phyloP scores from a whole-genome alignment of 2,329 filamentous ascomycete genomes.

The Ophiostoma fasciatum region DNA sequence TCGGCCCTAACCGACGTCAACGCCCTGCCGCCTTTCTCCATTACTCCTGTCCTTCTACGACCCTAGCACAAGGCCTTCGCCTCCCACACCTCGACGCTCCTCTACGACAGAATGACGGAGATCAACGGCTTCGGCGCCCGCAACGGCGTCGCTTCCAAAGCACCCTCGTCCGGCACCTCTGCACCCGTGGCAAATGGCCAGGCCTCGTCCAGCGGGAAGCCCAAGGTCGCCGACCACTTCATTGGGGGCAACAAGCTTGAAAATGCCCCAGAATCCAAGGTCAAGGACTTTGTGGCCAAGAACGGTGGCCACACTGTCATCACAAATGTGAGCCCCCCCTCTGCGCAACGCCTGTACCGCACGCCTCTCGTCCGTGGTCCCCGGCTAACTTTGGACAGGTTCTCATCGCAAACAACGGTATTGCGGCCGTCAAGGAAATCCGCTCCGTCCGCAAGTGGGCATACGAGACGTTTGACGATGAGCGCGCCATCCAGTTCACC shows the following conservation, averaged over 20 bases:
- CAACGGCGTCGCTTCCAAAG: conserved; percentile 20
- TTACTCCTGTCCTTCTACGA: too few relatives aligned
- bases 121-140: conserved; percentile 25
- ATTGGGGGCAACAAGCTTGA: conserved; percentile 85
- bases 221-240: conserved; percentile 81
- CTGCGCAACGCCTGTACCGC: too few relatives aligned
- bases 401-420: conserved; percentile 98
- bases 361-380: too few relatives aligned
- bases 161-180: conserved; percentile 25
- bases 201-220: conserved; percentile 61
- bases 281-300: conserved; percentile 89
- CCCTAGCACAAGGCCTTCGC: too few relatives aligned
- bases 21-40: too few relatives aligned
- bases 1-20: too few relatives aligned
- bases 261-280: conserved; percentile 66
- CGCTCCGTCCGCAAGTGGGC: conserved; percentile 99
- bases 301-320: conserved; percentile 96
- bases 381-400: conserved; percentile 41
- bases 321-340: conserved; percentile 88
- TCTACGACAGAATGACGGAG: conserved; percentile 34
- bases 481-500: conserved; percentile 96
- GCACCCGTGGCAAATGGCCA: conserved; percentile 42
- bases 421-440: conserved; percentile 98
- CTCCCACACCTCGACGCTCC: too few relatives aligned
- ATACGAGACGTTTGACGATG: conserved; percentile 98